Evolutionary conservation across 805 yeast genomes (phyloP), one percentile per base, ranked within the genome.

Genomic region (Cyberlindnera xylosilytica): DNA sequence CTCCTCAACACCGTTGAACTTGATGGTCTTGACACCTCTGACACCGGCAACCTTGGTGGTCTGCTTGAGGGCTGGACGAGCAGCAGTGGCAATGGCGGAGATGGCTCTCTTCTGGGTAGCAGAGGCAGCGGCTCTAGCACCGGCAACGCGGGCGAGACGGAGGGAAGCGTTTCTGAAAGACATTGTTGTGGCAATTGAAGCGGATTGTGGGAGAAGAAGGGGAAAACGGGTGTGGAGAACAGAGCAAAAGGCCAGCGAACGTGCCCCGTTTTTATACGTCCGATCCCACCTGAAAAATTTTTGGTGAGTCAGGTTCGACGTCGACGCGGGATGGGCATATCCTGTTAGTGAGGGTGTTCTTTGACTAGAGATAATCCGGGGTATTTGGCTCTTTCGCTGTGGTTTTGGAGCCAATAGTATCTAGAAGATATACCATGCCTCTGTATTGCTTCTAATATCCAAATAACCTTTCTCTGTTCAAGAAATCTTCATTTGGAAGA

Each of bases 1-100:
- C 78, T 91, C 99, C 62, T 83, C 87, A 57, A 81, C 79, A 73
- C 97, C 97, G 69, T 88, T 97, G 64, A 93, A 93, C 83, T 88
- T 87, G 76, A 93, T 93, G 74, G 87, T 81, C 80, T 93, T 89
- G 65, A 91, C 68, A 74, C 98, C 98, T 74, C 99, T 87, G 60
- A 76, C 70, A 58, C 83, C 81, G 55, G 73, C 63, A 62, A 76
- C 68, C 64, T 76, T 64, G 47, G 73, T 61, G 54, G 76, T 68
- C 45, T 68, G 58, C 69, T 50, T 79, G 51, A 81, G 68, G 54
- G 84, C 70, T 75, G 89, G 79, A 63, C 74, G 75, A 57, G 79
- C 69, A 57, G 79, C 69, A 48, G 66, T 53, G 42, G 73, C 59
- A 44, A 70, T 66, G 44, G 69, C 57, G 54, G 88, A 69, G 55